These are phyloP conservation scores for Botrytis aclada DNA, from an alignment of 2,329 filamentous ascomycete species.

Conservation along the genomic window DNA sequence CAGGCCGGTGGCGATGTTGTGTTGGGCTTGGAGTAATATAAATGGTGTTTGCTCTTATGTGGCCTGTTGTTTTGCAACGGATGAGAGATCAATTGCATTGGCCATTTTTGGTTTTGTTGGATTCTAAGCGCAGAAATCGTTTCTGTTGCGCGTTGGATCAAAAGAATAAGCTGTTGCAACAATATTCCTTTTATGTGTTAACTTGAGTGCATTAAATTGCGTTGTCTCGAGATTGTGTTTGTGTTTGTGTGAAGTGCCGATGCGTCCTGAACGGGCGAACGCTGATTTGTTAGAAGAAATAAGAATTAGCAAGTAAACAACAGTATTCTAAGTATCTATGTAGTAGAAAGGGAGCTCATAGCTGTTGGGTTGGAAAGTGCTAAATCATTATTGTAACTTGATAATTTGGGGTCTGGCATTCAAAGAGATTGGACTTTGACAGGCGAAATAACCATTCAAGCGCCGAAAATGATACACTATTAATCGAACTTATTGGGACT, in stretches of 20 bases:
- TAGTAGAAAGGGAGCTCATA: not conserved
- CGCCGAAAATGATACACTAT: not conserved
- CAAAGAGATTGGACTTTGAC: not conserved
- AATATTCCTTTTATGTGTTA: not conserved
- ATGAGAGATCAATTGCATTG: not conserved
- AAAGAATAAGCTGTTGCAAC: not conserved
- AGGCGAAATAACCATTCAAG: not conserved
- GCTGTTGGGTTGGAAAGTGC: too few relatives aligned
- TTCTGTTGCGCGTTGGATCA: not conserved
- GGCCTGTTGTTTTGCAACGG: not conserved
- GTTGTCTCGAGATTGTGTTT: not conserved
- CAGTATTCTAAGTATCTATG: fast-evolving
- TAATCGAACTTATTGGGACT: not conserved
- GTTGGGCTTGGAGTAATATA: not conserved
- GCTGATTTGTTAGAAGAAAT: not conserved
- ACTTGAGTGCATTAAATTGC: not conserved
- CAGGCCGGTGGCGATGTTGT: not conserved
- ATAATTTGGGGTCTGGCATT: not conserved
- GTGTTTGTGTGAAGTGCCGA: not conserved
- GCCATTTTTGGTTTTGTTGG: not conserved
- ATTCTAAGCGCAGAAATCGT: too few relatives aligned
- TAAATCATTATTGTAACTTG: not conserved
- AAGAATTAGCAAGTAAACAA: not conserved
- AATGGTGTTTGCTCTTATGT: not conserved
- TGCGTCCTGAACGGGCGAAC: not conserved